Evolutionary conservation across 176 grass and related monocot species (phyloP).

Genomic region (Metroxylon sagu): DNA sequence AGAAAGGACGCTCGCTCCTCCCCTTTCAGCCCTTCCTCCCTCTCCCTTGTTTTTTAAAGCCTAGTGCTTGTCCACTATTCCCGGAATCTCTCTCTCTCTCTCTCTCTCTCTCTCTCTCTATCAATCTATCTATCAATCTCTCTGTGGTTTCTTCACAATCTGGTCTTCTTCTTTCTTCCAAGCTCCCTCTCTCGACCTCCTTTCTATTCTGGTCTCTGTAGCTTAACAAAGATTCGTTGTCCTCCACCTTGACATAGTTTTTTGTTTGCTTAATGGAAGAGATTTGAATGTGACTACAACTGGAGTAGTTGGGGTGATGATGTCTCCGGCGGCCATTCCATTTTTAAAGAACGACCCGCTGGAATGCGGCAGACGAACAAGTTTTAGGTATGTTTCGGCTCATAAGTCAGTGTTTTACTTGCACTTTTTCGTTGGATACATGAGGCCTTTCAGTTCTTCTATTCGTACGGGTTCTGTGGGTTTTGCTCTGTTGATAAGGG

Average conservation of each 20-base stretch:
- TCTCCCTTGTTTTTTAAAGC: too few species aligned
- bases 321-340: constrained; percentile 20
- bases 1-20: too few species aligned
- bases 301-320: constrained; percentile 76
- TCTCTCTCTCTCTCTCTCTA: constrained; percentile 7
- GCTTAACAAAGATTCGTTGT: constrained; percentile 19
- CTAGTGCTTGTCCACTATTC: too few species aligned
- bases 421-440: background rate
- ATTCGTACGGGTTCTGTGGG: constrained; percentile 5
- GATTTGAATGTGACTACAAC: constrained; percentile 18
- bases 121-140: constrained; percentile 2
- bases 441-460: constrained; percentile 15
- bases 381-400: constrained; percentile 59
- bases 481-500: background rate
- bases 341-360: constrained; percentile 20
- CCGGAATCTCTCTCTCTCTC: constrained; percentile 7
- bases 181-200: background rate
- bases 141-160: too few species aligned
- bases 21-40: too few species aligned
- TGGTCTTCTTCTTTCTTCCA: too few species aligned
- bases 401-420: constrained; percentile 3
- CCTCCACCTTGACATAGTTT: constrained; percentile 5
- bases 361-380: constrained; percentile 66
- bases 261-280: constrained; percentile 1
- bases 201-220: constrained; percentile 19